Conservation (phyloP, 148 eudicot species). For the Rhododendron kiyosumense region DNA sequence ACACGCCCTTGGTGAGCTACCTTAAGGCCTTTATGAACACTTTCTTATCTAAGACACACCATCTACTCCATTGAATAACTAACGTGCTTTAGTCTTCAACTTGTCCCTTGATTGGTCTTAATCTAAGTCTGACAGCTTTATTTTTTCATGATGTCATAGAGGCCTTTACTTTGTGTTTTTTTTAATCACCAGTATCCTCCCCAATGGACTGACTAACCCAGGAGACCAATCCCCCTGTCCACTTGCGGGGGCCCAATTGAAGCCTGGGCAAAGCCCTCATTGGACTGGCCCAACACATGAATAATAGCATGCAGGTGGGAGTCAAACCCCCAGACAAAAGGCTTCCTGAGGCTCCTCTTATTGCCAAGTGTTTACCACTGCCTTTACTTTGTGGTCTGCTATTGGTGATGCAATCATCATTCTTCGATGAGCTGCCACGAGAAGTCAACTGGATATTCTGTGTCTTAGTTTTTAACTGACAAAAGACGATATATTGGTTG, state of each 20-base stretch:
- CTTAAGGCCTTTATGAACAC: neutral
- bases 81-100: neutral
- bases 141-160: neutral
- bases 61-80: neutral
- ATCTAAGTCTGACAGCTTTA: neutral
- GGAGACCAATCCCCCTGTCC: too few relatives aligned
- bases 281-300: neutral
- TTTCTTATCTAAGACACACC: neutral
- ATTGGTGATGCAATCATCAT: neutral
- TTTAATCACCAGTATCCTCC: too few relatives aligned
- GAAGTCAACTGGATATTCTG: neutral
- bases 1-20: neutral
- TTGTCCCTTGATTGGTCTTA: neutral
- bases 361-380: neutral
- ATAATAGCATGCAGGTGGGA: neutral
- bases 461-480: neutral
- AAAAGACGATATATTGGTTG: neutral
- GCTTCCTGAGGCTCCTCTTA: neutral
- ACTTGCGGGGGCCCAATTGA: neutral
- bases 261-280: neutral
- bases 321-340: neutral
- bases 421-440: neutral
- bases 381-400: neutral
- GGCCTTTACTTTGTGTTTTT: neutral
- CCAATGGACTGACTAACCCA: too few relatives aligned